Percentiles rank a stretch among this genome's conserved stretches.
These are phyloP conservation scores for Tylopilus sp. DNA, from an alignment of 1,284 basidiomycete genomes.

Conservation along the genomic window DNA sequence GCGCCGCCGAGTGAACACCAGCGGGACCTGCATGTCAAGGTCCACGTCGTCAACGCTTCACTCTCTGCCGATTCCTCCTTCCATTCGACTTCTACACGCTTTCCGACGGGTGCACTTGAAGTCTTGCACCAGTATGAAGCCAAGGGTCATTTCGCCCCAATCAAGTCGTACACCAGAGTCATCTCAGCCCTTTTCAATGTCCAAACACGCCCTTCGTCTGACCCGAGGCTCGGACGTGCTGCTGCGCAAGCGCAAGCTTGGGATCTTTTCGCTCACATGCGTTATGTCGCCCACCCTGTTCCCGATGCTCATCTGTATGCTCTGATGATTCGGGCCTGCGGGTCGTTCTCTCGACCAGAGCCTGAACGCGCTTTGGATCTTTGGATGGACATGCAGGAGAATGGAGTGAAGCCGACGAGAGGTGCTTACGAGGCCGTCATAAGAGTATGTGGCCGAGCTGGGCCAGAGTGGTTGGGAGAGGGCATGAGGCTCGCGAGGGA, in stretches of 20 bases:
- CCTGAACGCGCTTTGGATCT: conserved; percentile 92
- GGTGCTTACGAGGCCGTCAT: conserved; percentile 83
- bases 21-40: conserved; percentile 65
- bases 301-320: conserved; percentile 78
- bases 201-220: conserved; percentile 36
- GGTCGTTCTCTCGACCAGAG: conserved; percentile 55
- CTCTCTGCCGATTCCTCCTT: conserved; percentile 25
- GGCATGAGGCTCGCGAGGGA: conserved; percentile 76
- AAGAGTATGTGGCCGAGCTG: conserved; percentile 67
- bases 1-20: conserved; percentile 51
- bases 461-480: conserved; percentile 64
- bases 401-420: conserved; percentile 53
- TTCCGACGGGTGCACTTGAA: conserved; percentile 55
- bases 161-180: conserved; percentile 60
- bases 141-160: conserved; percentile 53
- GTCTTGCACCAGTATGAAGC: conserved; percentile 66
- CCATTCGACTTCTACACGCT: conserved; percentile 24
- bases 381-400: conserved; percentile 86
- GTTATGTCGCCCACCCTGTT: conserved; percentile 84
- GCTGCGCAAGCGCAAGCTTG: conserved; percentile 72
- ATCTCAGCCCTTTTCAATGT: conserved; percentile 60
- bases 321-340: conserved; percentile 87
- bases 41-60: conserved; percentile 42
- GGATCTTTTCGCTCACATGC: conserved; percentile 95
- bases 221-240: conserved; percentile 23